Base-by-base conservation (phyloP, 2,329 filamentous ascomycete genomes). In the Septoria petroselini region DNA sequence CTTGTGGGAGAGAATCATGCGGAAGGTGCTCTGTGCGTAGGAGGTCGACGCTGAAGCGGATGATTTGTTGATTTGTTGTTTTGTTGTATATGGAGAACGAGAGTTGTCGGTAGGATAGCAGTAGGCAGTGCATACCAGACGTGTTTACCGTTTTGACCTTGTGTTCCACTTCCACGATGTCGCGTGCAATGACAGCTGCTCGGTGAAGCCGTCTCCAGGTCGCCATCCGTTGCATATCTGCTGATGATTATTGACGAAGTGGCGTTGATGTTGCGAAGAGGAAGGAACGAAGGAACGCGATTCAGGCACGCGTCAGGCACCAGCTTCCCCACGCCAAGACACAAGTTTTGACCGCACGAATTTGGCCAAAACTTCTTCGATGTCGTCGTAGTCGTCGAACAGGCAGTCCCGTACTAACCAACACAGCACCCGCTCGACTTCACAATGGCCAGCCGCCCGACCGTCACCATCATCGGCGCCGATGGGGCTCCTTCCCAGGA, bases 381-480 rank as follows among this genome's bases (percentile, higher is more conserved):
- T 23, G 9, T 47, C 29, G 25, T 38, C 33, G 42, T 21, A 14
- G 43, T 31, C 43, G 34, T 38, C 63, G 37, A 19, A 12, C 37
- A 40, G 18, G 23, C 31, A 46, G 39, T 43, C 37, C 19, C 23
- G 17, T 55, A 52, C 49, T 50, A 52, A 52, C 54, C 31, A 11
- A 15, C 27, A 58, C 52, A 54, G 51, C 51, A 53, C 43, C 31
- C 14, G 12, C 18, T 18, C 29, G 25, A 15, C 43, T 35, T 47
- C 51, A 54, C 76, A 82, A 94, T 94, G 89, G 88, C 91, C 80
- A 91, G 87, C 75, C 84, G 93, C 81, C 93, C 93, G 77, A 96
- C 91, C 73, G 93, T 98, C 76, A 88, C 90, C 74, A 91, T 98
- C 80, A 84, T 95, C 80, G 85, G 86, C 78, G 90, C 89, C 78